These are phyloP conservation scores for Colletotrichum sp. DNA, from an alignment of 2,329 filamentous ascomycete species.

Conservation along the genomic window DNA sequence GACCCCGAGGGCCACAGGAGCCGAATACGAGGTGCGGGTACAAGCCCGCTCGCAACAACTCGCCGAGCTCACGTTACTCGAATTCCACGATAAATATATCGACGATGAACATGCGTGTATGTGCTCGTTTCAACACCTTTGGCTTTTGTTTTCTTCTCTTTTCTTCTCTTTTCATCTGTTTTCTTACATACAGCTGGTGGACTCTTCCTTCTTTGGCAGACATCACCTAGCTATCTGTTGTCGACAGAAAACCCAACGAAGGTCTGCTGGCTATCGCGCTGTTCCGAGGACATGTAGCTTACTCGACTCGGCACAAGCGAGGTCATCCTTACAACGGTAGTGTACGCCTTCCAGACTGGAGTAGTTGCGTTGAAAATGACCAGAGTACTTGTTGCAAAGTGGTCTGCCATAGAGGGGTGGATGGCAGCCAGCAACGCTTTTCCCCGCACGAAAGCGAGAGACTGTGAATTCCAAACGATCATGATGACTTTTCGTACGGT, in stretches of 20 bases:
- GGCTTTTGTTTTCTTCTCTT: neutral
- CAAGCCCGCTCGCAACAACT: neutral
- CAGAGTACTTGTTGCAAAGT: neutral
- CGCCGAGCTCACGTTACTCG: neutral
- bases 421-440: neutral
- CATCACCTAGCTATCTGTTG: neutral
- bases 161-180: neutral
- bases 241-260: neutral
- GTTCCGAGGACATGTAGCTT: neutral
- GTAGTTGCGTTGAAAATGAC: neutral
- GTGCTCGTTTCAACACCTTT: neutral
- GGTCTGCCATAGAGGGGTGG: neutral
- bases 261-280: neutral
- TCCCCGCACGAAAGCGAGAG: neutral
- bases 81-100: neutral
- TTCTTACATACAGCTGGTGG: neutral
- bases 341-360: neutral
- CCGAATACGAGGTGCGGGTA: neutral
- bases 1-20: neutral
- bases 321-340: neutral
- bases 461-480: neutral
- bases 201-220: neutral
- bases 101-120: neutral
- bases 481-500: neutral
- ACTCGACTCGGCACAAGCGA: neutral